These are phyloP conservation scores for Ajuga reptans DNA, from an alignment of 305 asterid species.

Conservation along the genomic window DNA sequence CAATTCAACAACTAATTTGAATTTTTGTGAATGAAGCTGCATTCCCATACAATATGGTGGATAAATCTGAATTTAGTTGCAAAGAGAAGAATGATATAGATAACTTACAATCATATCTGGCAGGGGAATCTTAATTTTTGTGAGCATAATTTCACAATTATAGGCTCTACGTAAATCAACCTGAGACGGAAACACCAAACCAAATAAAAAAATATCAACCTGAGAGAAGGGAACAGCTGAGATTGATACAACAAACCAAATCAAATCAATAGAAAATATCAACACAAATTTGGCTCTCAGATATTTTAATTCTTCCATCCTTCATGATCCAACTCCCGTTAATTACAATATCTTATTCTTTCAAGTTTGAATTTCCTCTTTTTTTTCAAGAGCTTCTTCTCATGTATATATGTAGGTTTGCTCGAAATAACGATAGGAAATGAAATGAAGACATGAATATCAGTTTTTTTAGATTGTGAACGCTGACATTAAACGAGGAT, in stretches of 20 bases:
- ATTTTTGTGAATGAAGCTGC: neutral
- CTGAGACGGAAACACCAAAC: slow-evolving; percentile 37
- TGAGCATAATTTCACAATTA: slow-evolving; percentile 97
- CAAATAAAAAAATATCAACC: slow-evolving; percentile 43
- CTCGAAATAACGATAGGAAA: no score
- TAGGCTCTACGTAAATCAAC: slow-evolving; percentile 93
- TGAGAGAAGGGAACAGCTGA: slow-evolving; percentile 31
- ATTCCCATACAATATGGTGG: slow-evolving; percentile 9
- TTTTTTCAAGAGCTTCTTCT: neutral
- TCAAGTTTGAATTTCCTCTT: neutral
- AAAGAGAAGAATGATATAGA: slow-evolving; percentile 17
- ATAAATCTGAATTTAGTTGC: neutral
- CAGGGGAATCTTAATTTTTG: slow-evolving; percentile 85
- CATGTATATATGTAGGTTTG: no score
- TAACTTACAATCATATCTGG: slow-evolving; percentile 91
- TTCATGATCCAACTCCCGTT: neutral
- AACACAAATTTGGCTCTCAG: neutral
- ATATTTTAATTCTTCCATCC: neutral
- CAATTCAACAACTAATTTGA: neutral
- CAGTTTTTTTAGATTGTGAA: neutral
- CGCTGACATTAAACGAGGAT: neutral
- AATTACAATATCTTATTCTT: neutral
- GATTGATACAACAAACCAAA: no score
- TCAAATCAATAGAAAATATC: no score
- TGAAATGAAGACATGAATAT: neutral